Evolutionary conservation across 345 rosid genomes (phyloP).

Genomic region (Eucalyptus erythrocorys): DNA sequence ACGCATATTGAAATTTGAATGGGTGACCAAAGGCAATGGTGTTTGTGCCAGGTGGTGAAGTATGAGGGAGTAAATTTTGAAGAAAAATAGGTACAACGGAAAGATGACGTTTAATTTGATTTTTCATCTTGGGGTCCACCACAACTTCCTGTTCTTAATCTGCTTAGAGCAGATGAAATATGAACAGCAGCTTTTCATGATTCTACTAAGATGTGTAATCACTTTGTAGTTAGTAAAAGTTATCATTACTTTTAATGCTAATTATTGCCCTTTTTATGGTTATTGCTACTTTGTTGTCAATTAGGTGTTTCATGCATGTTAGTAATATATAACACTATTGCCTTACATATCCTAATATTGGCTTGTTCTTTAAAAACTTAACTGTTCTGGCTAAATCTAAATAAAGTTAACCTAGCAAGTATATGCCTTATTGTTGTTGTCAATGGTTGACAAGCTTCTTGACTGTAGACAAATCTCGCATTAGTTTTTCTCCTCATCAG

Average conservation of each 20-base stretch:
- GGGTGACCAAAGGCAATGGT: not conserved
- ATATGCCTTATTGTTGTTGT: too few relatives aligned
- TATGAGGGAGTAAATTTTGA: not conserved
- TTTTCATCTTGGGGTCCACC: not conserved
- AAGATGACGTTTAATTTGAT: not conserved
- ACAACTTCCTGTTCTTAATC: not conserved
- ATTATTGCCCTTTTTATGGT: not conserved
- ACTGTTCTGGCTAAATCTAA: not conserved
- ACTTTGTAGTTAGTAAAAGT: too few relatives aligned
- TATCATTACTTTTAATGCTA: accelerated
- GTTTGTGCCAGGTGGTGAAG: not conserved
- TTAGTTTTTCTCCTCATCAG: too few relatives aligned
- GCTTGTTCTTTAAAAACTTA: not conserved
- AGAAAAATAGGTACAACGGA: not conserved
- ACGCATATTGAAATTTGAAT: not conserved
- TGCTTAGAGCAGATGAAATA: too few relatives aligned
- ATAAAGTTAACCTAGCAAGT: too few relatives aligned
- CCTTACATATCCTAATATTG: not conserved
- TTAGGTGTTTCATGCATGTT: not conserved
- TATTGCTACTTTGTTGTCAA: not conserved
- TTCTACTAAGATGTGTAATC: too few relatives aligned
- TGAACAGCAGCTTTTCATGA: too few relatives aligned
- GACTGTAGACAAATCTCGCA: too few relatives aligned
- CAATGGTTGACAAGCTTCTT: too few relatives aligned
- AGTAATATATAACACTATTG: not conserved